Base-by-base conservation (phyloP, 1,284 basidiomycete species). In the Irpex rosettiformis region DNA sequence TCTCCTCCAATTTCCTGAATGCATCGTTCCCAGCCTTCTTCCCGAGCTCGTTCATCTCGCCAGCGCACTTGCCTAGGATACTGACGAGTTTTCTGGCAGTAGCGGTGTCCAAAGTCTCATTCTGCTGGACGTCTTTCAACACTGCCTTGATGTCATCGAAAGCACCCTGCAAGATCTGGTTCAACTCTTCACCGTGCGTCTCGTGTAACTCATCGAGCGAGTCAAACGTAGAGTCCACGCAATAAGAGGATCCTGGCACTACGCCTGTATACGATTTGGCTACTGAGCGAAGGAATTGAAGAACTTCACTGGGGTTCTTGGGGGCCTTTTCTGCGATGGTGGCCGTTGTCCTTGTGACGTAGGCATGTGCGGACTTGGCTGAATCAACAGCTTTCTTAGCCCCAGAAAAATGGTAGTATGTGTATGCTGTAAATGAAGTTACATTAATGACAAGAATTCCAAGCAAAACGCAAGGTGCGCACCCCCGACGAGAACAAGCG, bases 211-310 rank as follows among this genome's bases (percentile, higher is more conserved):
- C 61, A 58, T 80, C 79, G 52, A 81, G 67, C 29, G 74, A 67
- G 62, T 78, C 75, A 63, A 81, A 80, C 1, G 72, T 69, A 28
- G 70, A 66, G 66, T 81, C 77, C 60, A 82, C 68, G 60, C 75
- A 73, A n/a, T 65, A 57, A 4, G 70, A 66, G 13, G 73, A 75
- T 5, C 80, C 80, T 3, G 79, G 80, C 53, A 79, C 65, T 61
- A 76, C 60, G 30, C 66, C 69, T 37, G 70, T 72, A 65, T 80
- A 79, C 7, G 74, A 73, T 61, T 76, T 75, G 27, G 76, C 75
- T 56, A 75, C 61, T 52, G 61, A 62, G 52, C 76, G 74, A 33
- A 80, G 70, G 67, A 72, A 74, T 25, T 68, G 64, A 55, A 80
- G 66, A 5, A 74, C 75, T 56, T 77, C 75, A 64, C 73, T 72